Evolutionary conservation across 176 grass and related monocot species (phyloP), one percentile per base, ranked within the genome.

Genomic region (Calamus simplicifolius): DNA sequence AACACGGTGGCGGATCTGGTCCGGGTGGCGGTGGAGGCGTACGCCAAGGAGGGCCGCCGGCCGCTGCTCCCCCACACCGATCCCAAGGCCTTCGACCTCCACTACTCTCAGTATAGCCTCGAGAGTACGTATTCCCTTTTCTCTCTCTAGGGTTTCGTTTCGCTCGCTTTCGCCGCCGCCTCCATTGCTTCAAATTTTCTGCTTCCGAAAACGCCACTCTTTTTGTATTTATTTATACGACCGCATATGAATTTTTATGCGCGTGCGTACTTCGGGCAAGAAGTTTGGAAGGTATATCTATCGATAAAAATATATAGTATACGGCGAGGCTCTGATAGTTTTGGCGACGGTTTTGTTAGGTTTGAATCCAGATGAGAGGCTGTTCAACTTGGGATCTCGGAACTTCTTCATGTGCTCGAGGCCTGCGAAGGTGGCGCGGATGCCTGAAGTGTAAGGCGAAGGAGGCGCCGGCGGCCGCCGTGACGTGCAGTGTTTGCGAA

Each of bases 51-150:
- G 67, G 54, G 67, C 27, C 3, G 54, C 18, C 53, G 67, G 19
- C 67, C 67, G 12, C 31, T 54, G 14, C 29, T 70, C 5, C 19
- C 54, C 4, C 48, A 8, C 14, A 5, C 67, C 14, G 67, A 70
- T 56, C 67, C 67, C 31, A 49, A 43, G 28, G 55, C 21, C 5
- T 70, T 58, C 54, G 67, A 50, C 10, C 67, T 70, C 67, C 67
- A 70, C 21, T 70, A 57, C 38, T 70, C 67, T 27, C 67, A 58
- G 19, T 58, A 57, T 43, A 70, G 54, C 31, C 54, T 70, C 67
- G 53, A 70, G 54, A 48, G 67, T 70, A 58, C 18, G 50, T 43
- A 43, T 2, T 43, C 35, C 12, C 1, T 2, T 43, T 8, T 43
- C 35, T 43, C 35, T 1, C 8, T 43, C 35, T 10, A 23, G 21